Conservation (phyloP, 2,329 filamentous ascomycete species). For the Amesomyces nigricolor region DNA sequence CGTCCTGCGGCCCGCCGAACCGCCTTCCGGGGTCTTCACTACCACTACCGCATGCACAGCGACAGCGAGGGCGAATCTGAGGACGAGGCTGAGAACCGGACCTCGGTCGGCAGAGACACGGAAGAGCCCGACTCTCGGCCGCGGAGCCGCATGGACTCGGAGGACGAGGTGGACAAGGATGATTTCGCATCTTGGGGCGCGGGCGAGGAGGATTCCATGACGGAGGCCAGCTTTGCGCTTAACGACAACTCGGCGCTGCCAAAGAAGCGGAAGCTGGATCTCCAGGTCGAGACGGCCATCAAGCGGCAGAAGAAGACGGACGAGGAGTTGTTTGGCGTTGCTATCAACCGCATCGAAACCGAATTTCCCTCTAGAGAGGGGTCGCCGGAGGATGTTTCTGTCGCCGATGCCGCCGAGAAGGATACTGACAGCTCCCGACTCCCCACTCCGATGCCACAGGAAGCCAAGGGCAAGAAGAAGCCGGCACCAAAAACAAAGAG, state of each 20-base stretch:
- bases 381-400: constrained; percentile 45
- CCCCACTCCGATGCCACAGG: constrained; percentile 41
- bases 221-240: constrained; percentile 65
- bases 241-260: constrained; percentile 45
- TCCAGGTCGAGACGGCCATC: constrained; percentile 61
- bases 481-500: constrained; percentile 58
- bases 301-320: constrained; percentile 77
- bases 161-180: constrained; percentile 51
- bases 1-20: constrained; percentile 54
- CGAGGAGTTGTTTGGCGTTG: constrained; percentile 69
- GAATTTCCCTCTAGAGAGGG: constrained; percentile 43
- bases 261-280: constrained; percentile 70
- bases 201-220: constrained; percentile 60
- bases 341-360: constrained; percentile 47
- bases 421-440: constrained; percentile 42
- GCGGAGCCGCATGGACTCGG: constrained; percentile 65
- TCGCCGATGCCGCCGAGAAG: constrained; percentile 44
- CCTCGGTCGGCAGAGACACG: constrained; percentile 64
- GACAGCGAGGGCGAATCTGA: constrained; percentile 84
- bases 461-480: constrained; percentile 51
- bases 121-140: constrained; percentile 81
- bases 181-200: constrained; percentile 44
- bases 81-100: constrained; percentile 61
- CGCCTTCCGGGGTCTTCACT: constrained; percentile 73
- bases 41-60: constrained; percentile 68